These are phyloP conservation scores for Phytophthora fragariaefolia DNA, from an alignment of 352 stramenopile species.

Conservation along the genomic window DNA sequence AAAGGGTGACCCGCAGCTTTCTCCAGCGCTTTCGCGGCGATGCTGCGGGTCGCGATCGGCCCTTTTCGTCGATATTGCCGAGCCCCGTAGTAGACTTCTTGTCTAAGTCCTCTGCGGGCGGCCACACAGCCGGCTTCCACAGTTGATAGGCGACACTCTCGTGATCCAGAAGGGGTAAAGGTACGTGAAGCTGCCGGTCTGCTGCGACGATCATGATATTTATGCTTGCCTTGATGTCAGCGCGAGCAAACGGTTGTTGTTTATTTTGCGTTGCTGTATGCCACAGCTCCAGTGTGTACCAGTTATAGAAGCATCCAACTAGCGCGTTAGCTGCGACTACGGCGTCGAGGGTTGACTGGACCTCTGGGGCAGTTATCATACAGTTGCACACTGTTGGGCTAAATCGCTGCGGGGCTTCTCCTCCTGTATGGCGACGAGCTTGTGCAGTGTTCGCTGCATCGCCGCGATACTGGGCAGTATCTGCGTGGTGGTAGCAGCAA, in stretches of 20 bases:
- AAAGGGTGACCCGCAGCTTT: slow-evolving; percentile 4
- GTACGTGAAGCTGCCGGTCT: slow-evolving; percentile 2
- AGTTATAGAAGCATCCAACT: slow-evolving; percentile 8
- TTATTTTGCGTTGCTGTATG: slow-evolving; percentile 16
- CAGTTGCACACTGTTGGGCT: not conserved
- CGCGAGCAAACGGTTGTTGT: slow-evolving; percentile 15
- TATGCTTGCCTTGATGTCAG: slow-evolving; percentile 19
- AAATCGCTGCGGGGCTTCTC: not conserved
- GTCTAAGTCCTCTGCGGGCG: slow-evolving; percentile 15
- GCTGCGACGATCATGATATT: slow-evolving; percentile 19
- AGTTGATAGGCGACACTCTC: slow-evolving; percentile 3
- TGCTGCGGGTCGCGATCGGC: slow-evolving; percentile 6
- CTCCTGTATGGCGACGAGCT: slow-evolving; percentile 7
- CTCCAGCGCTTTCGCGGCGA: slow-evolving; percentile 16
- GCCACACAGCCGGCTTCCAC: slow-evolving; percentile 26
- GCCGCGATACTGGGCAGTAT: slow-evolving; percentile 2
- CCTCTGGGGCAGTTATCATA: not conserved
- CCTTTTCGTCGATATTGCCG: slow-evolving; percentile 3
- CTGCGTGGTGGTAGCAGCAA: not conserved
- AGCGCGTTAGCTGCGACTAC: not conserved
- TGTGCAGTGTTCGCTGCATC: slow-evolving; percentile 1
- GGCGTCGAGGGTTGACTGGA: not conserved
- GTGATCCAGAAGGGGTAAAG: not conserved
- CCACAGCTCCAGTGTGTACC: slow-evolving; percentile 15
- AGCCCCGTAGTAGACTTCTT: slow-evolving; percentile 9